These are phyloP conservation scores for Musa schizocarpa DNA, from an alignment of 176 grass and related monocot species.

Conservation along the genomic window DNA sequence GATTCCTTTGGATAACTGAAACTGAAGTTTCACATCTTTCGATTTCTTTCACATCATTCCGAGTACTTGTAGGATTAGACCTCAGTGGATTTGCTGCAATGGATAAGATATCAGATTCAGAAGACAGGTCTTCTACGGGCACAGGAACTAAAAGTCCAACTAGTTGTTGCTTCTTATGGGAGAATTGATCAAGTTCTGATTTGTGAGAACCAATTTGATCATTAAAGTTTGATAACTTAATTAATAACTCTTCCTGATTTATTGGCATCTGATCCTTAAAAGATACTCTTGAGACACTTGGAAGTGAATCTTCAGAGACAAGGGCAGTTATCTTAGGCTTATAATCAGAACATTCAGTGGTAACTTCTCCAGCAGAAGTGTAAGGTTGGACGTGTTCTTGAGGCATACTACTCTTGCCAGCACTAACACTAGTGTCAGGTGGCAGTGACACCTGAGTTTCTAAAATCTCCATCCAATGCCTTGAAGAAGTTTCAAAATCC, in stretches of 20 bases:
- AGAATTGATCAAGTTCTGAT: background rate
- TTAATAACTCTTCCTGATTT: background rate
- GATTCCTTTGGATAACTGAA: background rate
- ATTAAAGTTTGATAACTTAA: constrained; percentile 9
- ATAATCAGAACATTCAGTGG: constrained; percentile 1
- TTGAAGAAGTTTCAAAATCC: background rate
- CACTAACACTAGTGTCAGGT: background rate
- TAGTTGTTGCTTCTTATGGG: constrained; percentile 1
- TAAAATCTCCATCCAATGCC: background rate
- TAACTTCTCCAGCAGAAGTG: background rate
- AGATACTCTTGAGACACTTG: background rate
- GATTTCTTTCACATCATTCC: background rate
- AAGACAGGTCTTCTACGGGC: background rate
- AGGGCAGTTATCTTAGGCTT: background rate
- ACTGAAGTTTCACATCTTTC: background rate
- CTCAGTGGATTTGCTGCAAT: background rate
- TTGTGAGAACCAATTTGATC: constrained; percentile 17
- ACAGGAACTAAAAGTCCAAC: background rate
- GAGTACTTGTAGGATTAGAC: background rate
- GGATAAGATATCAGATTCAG: background rate
- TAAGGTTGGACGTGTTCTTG: background rate
- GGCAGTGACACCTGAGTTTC: background rate
- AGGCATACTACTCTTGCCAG: background rate
- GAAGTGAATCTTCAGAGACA: constrained; percentile 1
- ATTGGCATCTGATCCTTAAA: background rate